phyloP scores from a whole-genome alignment of 768 basidiomycete genomes.

The Mycena metata region DNA sequence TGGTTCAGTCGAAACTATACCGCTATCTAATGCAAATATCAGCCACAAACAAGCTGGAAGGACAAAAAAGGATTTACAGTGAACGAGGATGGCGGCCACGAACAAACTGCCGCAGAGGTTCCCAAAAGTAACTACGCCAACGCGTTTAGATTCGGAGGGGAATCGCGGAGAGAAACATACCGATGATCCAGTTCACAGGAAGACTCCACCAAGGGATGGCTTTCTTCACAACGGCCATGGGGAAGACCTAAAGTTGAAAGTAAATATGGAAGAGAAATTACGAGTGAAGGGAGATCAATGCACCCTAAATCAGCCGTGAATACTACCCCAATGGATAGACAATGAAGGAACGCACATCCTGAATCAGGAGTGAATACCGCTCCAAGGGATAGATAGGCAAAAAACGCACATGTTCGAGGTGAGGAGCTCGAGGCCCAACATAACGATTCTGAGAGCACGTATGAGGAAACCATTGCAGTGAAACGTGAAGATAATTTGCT shows the following conservation, averaged over 20 bases:
- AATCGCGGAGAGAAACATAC: constrained; percentile 50
- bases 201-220: constrained; percentile 79
- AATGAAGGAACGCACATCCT: too few relatives aligned
- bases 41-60: background rate
- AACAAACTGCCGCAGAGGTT: constrained; percentile 78
- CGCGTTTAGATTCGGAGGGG: constrained; percentile 9
- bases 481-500: constrained; percentile 26
- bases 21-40: constrained; percentile 58
- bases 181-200: constrained; percentile 76
- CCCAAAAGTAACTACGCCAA: constrained; percentile 70
- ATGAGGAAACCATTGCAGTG: background rate
- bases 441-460: constrained; percentile 66
- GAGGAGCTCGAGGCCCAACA: constrained; percentile 76
- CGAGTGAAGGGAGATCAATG: too few relatives aligned
- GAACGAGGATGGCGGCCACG: constrained; percentile 75
- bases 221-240: constrained; percentile 73
- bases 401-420: constrained; percentile 88
- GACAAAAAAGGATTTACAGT: constrained; percentile 61
- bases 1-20: constrained; percentile 69
- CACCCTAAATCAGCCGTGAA: too few relatives aligned
- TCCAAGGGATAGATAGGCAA: too few relatives aligned
- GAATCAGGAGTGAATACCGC: too few relatives aligned
- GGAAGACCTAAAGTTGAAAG: constrained; percentile 63
- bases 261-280: background rate
- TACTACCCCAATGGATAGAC: too few relatives aligned